Evolutionary conservation across 768 basidiomycete genomes (phyloP).

Genomic region (Auriscalpium vulgare): DNA sequence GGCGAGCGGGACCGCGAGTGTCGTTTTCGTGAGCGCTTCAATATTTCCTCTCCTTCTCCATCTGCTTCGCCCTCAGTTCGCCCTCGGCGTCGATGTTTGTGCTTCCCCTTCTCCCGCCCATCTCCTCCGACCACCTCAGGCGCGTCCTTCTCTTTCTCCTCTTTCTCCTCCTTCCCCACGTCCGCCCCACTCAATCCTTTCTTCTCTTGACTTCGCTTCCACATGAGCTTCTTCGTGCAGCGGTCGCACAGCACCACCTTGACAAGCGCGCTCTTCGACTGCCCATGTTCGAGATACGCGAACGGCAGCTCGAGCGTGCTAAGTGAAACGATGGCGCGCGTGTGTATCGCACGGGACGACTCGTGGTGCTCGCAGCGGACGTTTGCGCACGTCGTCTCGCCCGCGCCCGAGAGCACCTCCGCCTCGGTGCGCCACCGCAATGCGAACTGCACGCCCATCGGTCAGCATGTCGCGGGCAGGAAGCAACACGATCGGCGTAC

Average conservation of each 20-base stretch:
- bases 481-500: constrained; percentile 34
- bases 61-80: neutral
- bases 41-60: too few species aligned
- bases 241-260: constrained; percentile 80
- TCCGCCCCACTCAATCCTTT: constrained; percentile 4
- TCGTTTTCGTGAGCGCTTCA: neutral
- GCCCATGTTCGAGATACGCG: constrained; percentile 73
- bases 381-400: constrained; percentile 85
- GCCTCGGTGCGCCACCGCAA: constrained; percentile 90
- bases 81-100: neutral
- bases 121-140: neutral
- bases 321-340: constrained; percentile 25
- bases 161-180: neutral
- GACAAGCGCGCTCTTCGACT: constrained; percentile 73
- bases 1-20: constrained; percentile 14
- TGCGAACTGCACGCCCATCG: constrained; percentile 48
- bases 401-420: constrained; percentile 81
- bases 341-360: constrained; percentile 19
- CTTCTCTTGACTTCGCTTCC: constrained; percentile 70
- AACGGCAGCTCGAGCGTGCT: constrained; percentile 87
- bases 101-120: neutral
- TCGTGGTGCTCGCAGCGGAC: constrained; percentile 67
- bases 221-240: constrained; percentile 81
- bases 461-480: neutral
- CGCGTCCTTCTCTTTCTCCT: neutral